Conservation (phyloP, 1,139 yeast genomes). For the Debaryomyces subglobosus region DNA sequence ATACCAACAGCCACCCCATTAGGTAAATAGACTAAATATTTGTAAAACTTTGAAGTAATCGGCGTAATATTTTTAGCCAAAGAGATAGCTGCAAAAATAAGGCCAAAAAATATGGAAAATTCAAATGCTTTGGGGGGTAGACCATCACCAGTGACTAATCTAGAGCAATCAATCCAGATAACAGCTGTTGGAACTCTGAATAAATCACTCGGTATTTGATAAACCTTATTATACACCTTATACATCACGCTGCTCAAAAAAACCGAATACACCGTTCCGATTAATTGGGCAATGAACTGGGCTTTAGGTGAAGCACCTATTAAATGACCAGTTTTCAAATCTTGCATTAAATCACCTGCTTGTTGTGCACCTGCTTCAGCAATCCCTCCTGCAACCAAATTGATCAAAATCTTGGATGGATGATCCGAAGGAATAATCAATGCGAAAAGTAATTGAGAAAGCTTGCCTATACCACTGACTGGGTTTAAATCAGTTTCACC, state of each 20-base stretch:
- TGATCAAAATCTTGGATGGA: conserved; percentile 81
- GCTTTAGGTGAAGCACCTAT: conserved; percentile 92
- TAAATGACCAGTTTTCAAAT: conserved; percentile 89
- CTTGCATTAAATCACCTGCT: conserved; percentile 98
- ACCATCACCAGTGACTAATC: conserved; percentile 90
- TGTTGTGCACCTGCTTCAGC: conserved; percentile 99
- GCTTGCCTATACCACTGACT: conserved; percentile 93
- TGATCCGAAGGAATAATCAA: conserved; percentile 72
- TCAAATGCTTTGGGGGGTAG: conserved; percentile 77
- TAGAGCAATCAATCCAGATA: conserved; percentile 95
- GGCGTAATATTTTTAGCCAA: conserved; percentile 59
- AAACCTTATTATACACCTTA: conserved; percentile 75
- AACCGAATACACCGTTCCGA: conserved; percentile 86
- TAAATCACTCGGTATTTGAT: conserved; percentile 77
- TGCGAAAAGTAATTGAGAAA: conserved; percentile 88
- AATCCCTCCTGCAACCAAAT: conserved; percentile 92
- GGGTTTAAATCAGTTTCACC: conserved; percentile 98
- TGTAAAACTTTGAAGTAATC: conserved; percentile 37
- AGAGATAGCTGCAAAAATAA: conserved; percentile 70
- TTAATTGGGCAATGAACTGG: conserved; percentile 85
- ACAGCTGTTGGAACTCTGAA: conserved; percentile 94
- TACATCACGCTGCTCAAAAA: conserved; percentile 81
- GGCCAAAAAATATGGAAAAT: conserved; percentile 67
- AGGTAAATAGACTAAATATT: conserved; percentile 65
- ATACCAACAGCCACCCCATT: conserved; percentile 97